A percentile compares a stretch with the other conserved stretches of the same genome.
Conservation (phyloP, 75 land plant species). For the Sequoiadendron giganteum region DNA sequence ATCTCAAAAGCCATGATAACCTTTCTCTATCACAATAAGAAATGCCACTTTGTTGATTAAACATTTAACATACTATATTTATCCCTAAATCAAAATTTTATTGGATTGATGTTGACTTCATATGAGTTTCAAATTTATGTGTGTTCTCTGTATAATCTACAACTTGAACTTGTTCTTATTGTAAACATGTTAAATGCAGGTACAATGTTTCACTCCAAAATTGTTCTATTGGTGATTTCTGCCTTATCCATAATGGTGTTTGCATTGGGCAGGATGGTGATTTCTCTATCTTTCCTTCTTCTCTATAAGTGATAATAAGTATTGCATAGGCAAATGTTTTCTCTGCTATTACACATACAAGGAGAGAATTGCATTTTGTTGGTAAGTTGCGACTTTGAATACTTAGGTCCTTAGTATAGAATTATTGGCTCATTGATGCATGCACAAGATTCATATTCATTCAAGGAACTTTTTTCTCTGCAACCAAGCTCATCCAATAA, state of each 20-base stretch:
- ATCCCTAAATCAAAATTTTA: neutral
- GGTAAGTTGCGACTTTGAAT: neutral
- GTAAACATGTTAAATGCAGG: constrained; percentile 31
- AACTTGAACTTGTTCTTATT: neutral
- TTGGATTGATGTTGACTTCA: neutral
- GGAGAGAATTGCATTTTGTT: neutral
- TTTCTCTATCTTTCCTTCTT: constrained; percentile 2
- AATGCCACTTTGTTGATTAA: neutral
- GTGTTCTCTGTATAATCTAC: neutral
- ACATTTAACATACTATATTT: neutral
- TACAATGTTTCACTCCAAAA: constrained; percentile 78
- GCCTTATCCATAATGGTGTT: constrained; percentile 80
- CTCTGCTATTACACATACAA: neutral
- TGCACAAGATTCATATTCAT: neutral
- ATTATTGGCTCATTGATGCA: neutral
- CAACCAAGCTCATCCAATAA: neutral
- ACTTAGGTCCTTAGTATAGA: neutral
- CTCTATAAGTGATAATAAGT: neutral
- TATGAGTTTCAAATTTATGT: neutral
- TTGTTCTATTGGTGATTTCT: constrained; percentile 72
- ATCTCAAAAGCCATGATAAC: neutral
- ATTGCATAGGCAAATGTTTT: neutral
- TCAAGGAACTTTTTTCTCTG: neutral
- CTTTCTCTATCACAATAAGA: neutral
- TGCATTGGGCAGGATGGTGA: constrained; percentile 98